Percentiles rank a stretch among this genome's conserved stretches.
Conservation (phyloP, 306 rosid genomes). For the Vigna reflexopilosa region DNA sequence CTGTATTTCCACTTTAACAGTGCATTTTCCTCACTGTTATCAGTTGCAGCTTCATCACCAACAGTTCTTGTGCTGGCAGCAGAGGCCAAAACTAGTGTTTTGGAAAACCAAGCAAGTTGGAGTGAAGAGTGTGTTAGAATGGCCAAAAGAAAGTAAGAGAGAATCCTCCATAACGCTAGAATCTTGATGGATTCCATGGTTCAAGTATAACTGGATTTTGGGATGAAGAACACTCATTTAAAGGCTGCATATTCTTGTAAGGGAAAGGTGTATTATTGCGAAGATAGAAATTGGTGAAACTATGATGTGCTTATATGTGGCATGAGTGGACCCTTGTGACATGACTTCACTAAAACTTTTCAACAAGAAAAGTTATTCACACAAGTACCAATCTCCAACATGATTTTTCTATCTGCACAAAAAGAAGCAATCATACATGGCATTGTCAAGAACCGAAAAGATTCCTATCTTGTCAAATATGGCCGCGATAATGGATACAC, state of each 20-base stretch:
- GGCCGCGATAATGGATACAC: too few relatives aligned
- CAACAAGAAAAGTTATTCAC: too few relatives aligned
- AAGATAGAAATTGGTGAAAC: not conserved
- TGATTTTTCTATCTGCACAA: too few relatives aligned
- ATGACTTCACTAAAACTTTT: not conserved
- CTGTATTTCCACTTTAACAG: constrained; percentile 6
- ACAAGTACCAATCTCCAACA: not conserved
- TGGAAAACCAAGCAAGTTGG: constrained; percentile 29
- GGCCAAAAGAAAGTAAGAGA: not conserved
- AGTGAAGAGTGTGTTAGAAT: not conserved
- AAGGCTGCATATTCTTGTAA: not conserved
- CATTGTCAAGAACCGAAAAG: too few relatives aligned
- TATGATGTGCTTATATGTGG: not conserved
- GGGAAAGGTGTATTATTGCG: not conserved
- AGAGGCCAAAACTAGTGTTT: not conserved
- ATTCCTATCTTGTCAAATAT: too few relatives aligned
- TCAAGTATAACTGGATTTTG: not conserved
- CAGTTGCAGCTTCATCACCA: not conserved
- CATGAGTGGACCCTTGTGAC: not conserved
- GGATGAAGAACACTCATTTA: not conserved
- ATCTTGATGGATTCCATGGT: constrained; percentile 11
- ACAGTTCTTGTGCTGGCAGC: not conserved
- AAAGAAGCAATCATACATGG: too few relatives aligned
- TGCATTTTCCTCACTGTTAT: not conserved
- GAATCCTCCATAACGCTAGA: not conserved